Base-by-base conservation (phyloP, 1,284 basidiomycete species). In the Phylloporus gajari region DNA sequence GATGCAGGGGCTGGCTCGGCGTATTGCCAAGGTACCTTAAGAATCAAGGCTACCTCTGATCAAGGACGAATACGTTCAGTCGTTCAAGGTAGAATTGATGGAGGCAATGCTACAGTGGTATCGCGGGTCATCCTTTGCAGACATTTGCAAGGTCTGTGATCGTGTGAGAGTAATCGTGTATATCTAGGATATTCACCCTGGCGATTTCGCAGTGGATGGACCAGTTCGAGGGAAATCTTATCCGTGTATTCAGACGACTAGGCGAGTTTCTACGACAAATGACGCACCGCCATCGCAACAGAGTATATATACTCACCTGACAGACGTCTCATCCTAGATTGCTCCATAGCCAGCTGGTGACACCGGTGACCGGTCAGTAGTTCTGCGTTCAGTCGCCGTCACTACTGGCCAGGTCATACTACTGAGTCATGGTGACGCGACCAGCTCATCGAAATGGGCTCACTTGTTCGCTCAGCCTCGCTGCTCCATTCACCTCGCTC, bases 11-110 rank as follows among this genome's bases (percentile, higher is more conserved):
- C 91, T 95, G 51, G 98, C 98, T 0, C 86, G 96, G 30, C 90
- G 96, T 64, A 99, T 99, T 77, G 97, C 97, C 23, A 97, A 96
- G 80, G 96, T 99, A 2, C 96, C 96, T 3, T 94, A 95, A 77
- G 98, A 99, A 83, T 94, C 93, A 58, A 97, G 98, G 80, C 86
- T 99, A 9, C 85, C 93, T 1, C 82, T 99, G 53, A 92, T 95
- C 69, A 97, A 99, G 83, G 94, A 98, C 71, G 96, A 98, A 75
- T 99, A 99, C 81, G 96, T 99, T 3, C 88, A 92, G 71, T 94
- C 93, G 25, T 99, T 99, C 92, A 98, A 98, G 83, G 96, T 98
- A 40, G 97, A 99, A 81, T 90, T 99, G 71, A 99, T 99, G 96
- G 97, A 99, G 76, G 94, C 94, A 8, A 97, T 99, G 30, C 88